Evolutionary conservation across 441 rosid species (phyloP).

Genomic region (Hura crepitans): DNA sequence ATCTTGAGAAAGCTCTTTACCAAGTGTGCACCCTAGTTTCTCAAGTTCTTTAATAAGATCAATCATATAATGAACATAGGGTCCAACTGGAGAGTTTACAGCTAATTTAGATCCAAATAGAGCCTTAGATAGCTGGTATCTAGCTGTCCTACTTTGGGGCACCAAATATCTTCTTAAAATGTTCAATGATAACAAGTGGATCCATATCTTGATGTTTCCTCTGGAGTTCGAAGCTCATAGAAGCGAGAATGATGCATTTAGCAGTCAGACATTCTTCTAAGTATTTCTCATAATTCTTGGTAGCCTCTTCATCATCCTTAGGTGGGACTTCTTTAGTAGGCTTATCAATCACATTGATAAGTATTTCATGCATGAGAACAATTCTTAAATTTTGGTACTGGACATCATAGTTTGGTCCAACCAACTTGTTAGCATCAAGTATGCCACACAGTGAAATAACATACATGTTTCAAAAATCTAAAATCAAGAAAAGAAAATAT

Average conservation of each 20-base stretch:
- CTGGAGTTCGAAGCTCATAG: background rate
- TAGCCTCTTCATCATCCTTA: no score
- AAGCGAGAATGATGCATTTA: background rate
- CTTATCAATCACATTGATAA: background rate
- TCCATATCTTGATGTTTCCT: background rate
- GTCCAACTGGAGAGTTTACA: background rate
- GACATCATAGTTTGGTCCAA: background rate
- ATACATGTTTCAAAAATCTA: no score
- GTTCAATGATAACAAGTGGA: background rate
- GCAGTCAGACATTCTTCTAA: background rate
- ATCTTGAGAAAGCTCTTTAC: background rate
- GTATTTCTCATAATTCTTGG: background rate
- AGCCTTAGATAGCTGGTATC: background rate
- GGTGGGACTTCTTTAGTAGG: background rate
- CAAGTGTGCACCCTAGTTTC: background rate
- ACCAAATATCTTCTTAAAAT: background rate
- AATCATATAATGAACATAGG: background rate
- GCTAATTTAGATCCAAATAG: background rate
- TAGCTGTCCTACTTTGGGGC: background rate
- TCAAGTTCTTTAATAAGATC: background rate
- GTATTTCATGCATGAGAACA: background rate
- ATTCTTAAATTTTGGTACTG: background rate
- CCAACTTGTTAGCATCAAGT: background rate
- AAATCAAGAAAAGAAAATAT: no score
- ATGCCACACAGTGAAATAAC: background rate